phyloP scores from a whole-genome alignment of 345 rosid genomes.

The Lenwebbia sp. region DNA sequence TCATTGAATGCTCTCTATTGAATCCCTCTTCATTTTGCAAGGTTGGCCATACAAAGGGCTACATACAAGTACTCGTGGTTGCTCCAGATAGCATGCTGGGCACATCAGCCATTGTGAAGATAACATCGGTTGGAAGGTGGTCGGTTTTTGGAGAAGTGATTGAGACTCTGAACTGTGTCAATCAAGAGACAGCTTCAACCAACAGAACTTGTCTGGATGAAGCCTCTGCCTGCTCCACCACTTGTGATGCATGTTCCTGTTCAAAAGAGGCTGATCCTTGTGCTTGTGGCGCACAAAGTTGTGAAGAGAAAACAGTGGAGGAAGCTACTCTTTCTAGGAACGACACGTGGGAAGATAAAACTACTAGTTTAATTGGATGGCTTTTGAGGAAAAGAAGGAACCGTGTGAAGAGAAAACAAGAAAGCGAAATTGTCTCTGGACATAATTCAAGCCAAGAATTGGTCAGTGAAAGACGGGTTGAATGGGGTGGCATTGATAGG shows the following conservation, averaged over 20 bases:
- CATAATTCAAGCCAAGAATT: slow-evolving; percentile 16
- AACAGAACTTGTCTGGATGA: slow-evolving; percentile 9
- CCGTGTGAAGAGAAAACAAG: slow-evolving; percentile 12
- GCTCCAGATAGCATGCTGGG: slow-evolving; percentile 67
- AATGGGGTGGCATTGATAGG: slow-evolving; percentile 43
- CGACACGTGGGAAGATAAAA: slow-evolving; percentile 9
- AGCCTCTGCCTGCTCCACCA: slow-evolving; percentile 11
- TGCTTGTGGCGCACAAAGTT: slow-evolving; percentile 36
- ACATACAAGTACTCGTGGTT: slow-evolving; percentile 70
- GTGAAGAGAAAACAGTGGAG: slow-evolving; percentile 17
- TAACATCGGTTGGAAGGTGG: slow-evolving; percentile 93
- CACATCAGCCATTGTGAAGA: slow-evolving; percentile 66
- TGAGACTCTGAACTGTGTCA: slow-evolving; percentile 26
- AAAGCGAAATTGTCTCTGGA: slow-evolving; percentile 2
- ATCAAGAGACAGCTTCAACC: slow-evolving; percentile 5
- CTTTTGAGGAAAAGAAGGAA: slow-evolving; percentile 30
- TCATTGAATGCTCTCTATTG: not conserved
- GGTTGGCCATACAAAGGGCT: slow-evolving; percentile 96
- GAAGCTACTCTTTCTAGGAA: not conserved
- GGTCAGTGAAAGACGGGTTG: slow-evolving; percentile 3
- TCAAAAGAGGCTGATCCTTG: slow-evolving; percentile 27
- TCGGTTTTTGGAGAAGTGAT: slow-evolving; percentile 82
- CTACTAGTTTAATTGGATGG: slow-evolving; percentile 33
- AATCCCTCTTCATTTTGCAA: slow-evolving; percentile 8
- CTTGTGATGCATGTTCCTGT: slow-evolving; percentile 31